phyloP scores from a whole-genome alignment of 345 rosid species.

The Dipteronia dyeriana region DNA sequence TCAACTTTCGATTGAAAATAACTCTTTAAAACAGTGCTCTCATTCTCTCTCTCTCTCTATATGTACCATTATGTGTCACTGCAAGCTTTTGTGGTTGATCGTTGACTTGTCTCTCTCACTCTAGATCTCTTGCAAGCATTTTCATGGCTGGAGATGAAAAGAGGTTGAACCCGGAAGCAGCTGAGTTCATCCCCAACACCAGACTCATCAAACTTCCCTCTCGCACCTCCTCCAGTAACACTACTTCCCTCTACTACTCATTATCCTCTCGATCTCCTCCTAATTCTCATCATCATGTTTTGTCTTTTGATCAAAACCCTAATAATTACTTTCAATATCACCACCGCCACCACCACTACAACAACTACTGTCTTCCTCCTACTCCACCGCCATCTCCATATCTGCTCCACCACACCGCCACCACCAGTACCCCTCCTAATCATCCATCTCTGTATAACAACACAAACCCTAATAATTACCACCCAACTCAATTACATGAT shows the following conservation, averaged over 20 bases:
- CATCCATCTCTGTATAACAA: neutral
- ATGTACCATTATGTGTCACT: too few relatives aligned
- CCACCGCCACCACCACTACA: neutral
- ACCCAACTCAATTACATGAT: neutral
- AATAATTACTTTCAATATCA: neutral
- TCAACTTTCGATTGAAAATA: too few relatives aligned
- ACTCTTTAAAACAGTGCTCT: too few relatives aligned
- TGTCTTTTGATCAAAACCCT: neutral
- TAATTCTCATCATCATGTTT: neutral
- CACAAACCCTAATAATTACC: neutral
- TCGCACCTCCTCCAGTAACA: neutral
- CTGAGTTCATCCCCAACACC: neutral
- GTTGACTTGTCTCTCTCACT: neutral
- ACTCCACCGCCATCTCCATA: neutral
- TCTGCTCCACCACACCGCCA: neutral
- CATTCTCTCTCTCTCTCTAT: too few relatives aligned
- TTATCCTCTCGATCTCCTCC: neutral
- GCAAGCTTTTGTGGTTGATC: too few relatives aligned
- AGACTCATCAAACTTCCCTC: neutral
- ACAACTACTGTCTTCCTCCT: too few relatives aligned
- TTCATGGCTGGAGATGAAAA: neutral
- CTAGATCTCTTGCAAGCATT: neutral
- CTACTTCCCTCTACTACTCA: neutral
- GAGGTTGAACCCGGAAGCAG: conserved; percentile 11
- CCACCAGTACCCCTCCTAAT: too few relatives aligned